Evolutionary conservation across 768 basidiomycete species (phyloP).

Genomic region (Podaxis pistillaris): DNA sequence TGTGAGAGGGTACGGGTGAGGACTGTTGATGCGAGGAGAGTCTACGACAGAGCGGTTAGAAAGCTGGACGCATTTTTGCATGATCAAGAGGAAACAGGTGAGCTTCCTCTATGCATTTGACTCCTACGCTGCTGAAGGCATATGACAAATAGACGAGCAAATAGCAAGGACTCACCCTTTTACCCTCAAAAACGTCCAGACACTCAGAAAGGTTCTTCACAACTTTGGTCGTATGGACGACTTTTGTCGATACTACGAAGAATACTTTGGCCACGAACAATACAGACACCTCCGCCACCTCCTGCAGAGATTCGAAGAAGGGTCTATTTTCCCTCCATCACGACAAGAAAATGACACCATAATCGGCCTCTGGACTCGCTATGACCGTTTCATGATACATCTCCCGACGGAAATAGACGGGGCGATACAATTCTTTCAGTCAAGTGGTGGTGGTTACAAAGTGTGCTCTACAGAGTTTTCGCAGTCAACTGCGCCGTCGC

Average conservation of each 20-base stretch:
- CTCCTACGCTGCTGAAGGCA: not conserved
- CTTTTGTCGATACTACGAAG: conserved; percentile 1
- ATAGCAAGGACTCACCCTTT: not conserved
- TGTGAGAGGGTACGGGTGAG: not conserved
- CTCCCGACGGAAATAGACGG: conserved; percentile 1
- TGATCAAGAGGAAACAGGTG: not conserved
- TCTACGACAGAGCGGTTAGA: not conserved
- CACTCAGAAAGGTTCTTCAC: not conserved
- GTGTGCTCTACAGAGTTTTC: not conserved
- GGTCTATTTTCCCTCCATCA: not conserved
- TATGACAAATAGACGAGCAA: not conserved
- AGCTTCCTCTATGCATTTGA: not conserved
- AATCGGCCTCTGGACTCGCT: conserved; percentile 5
- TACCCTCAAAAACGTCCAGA: conserved; percentile 2
- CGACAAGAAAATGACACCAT: not conserved
- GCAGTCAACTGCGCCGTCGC: not conserved
- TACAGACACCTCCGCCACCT: not conserved
- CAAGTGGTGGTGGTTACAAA: not conserved
- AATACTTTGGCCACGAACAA: conserved; percentile 6
- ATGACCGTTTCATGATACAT: conserved; percentile 5
- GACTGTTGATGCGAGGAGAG: not conserved
- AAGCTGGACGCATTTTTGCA: not conserved
- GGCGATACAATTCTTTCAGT: not conserved
- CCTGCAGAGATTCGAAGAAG: not conserved
- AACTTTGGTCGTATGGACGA: not conserved